phyloP scores from a whole-genome alignment of 441 rosid species.

The Eutrema salsugineum region DNA sequence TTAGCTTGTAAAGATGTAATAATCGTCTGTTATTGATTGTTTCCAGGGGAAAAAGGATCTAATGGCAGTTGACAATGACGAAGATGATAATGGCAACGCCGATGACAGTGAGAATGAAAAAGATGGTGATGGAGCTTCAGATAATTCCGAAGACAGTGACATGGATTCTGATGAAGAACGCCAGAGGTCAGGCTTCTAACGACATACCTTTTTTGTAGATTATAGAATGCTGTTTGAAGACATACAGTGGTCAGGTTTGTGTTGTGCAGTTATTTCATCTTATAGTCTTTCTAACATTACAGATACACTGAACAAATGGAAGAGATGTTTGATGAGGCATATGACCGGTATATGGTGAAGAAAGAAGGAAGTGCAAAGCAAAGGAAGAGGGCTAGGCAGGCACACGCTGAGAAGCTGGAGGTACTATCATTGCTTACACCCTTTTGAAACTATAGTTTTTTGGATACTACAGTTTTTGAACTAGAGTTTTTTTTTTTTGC shows the following conservation, averaged over 20 bases:
- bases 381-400: slow-evolving; percentile 76
- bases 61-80: slow-evolving; percentile 67
- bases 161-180: slow-evolving; percentile 84
- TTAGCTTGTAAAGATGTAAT: background rate
- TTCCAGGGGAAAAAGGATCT: slow-evolving; percentile 84
- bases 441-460: no score
- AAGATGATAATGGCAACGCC: slow-evolving; percentile 41
- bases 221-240: background rate
- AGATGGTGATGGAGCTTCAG: slow-evolving; percentile 30
- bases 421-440: slow-evolving; percentile 30
- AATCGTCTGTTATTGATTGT: background rate
- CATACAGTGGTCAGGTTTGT: background rate
- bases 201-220: background rate
- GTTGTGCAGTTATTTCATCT: slow-evolving; percentile 3
- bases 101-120: slow-evolving; percentile 57
- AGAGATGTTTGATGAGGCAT: slow-evolving; percentile 70
- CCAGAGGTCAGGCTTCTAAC: slow-evolving; percentile 41
- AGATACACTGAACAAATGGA: slow-evolving; percentile 82
- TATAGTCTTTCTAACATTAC: slow-evolving; percentile 22
- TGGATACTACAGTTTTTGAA: background rate
- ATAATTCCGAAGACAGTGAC: slow-evolving; percentile 50
- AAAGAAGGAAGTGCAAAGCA: slow-evolving; percentile 78
- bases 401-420: slow-evolving; percentile 62
- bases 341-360: slow-evolving; percentile 61
- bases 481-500: background rate